These are phyloP conservation scores for Rhizopus arrhizus DNA, from an alignment of 371 early-diverging fungal species.

Conservation along the genomic window DNA sequence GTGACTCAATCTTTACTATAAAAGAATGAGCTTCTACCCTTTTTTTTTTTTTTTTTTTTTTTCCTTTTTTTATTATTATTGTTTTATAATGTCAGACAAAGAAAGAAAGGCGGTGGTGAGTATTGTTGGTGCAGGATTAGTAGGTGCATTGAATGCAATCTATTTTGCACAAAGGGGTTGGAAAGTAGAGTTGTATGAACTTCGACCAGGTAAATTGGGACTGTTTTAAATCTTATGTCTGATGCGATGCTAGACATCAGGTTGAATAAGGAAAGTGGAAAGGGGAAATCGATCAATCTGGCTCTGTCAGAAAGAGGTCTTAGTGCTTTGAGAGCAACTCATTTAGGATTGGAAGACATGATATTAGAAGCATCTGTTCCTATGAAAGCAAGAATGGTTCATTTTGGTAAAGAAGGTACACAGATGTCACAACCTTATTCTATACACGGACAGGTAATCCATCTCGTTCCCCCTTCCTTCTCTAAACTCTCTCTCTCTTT, in stretches of 20 bases:
- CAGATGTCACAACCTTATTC: conserved; percentile 87
- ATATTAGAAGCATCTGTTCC: conserved; percentile 80
- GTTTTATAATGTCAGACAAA: conserved; percentile 1
- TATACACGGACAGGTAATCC: conserved; percentile 77
- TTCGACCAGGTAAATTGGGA: conserved; percentile 72
- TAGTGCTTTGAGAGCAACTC: conserved; percentile 75
- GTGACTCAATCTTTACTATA: not conserved
- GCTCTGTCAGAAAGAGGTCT: conserved; percentile 91
- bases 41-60: not conserved
- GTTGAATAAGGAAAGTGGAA: conserved; percentile 54
- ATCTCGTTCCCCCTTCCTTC: not conserved
- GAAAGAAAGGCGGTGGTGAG: conserved; percentile 47
- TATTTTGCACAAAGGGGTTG: conserved; percentile 93
- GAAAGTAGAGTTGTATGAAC: conserved; percentile 86
- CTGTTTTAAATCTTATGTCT: conserved; percentile 2
- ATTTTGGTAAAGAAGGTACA: conserved; percentile 65
- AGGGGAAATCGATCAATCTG: conserved; percentile 90
- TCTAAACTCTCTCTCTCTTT: conserved; percentile 1
- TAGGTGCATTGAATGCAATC: conserved; percentile 87
- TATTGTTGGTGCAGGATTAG: conserved; percentile 93
- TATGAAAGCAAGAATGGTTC: conserved; percentile 95
- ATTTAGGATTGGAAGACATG: conserved; percentile 62
- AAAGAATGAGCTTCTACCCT: not conserved
- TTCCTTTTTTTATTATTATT: too few species aligned
- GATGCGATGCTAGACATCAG: conserved; percentile 60